phyloP scores from a whole-genome alignment of 768 basidiomycete species.

The Collybiopsis confluens region DNA sequence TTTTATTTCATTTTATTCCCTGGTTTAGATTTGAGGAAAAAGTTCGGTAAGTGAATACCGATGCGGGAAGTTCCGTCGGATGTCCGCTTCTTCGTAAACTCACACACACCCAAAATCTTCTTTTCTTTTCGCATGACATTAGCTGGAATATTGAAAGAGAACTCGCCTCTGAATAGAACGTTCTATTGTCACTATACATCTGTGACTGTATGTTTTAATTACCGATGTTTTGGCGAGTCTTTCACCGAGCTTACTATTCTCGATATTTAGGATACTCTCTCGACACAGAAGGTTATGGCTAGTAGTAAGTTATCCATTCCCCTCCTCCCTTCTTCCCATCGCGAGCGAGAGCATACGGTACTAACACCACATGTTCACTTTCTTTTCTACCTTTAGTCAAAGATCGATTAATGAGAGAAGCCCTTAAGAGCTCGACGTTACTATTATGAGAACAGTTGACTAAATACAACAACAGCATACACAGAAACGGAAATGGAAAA shows the following conservation, averaged over 20 bases:
- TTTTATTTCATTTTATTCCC: slow-evolving; percentile 1
- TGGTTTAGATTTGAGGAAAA: slow-evolving; percentile 34
- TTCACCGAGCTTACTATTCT: slow-evolving; percentile 7
- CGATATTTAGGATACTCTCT: slow-evolving; percentile 45
- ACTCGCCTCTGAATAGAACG: slow-evolving; percentile 38
- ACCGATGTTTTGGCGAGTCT: background rate
- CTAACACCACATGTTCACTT: background rate
- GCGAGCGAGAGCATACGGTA: slow-evolving; percentile 1
- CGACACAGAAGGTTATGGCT: slow-evolving; percentile 49
- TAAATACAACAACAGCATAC: too few relatives aligned
- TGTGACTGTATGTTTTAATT: slow-evolving; percentile 45
- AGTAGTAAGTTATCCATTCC: slow-evolving; percentile 29
- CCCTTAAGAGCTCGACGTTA: slow-evolving; percentile 36
- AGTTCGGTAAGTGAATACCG: slow-evolving; percentile 34
- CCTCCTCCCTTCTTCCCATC: slow-evolving; percentile 3
- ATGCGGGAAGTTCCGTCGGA: background rate
- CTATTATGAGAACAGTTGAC: background rate
- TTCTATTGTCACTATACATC: slow-evolving; percentile 68
- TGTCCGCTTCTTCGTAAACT: background rate
- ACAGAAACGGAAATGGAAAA: too few relatives aligned
- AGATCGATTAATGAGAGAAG: slow-evolving; percentile 42
- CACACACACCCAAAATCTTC: too few relatives aligned
- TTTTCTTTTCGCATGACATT: slow-evolving; percentile 4
- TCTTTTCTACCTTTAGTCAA: too few relatives aligned
- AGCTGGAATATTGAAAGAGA: slow-evolving; percentile 41